Percentiles rank a stretch among this genome's conserved stretches.
These are phyloP conservation scores for Stephania yunnanensis DNA, from an alignment of 164 flowering plant genomes.

Conservation along the genomic window DNA sequence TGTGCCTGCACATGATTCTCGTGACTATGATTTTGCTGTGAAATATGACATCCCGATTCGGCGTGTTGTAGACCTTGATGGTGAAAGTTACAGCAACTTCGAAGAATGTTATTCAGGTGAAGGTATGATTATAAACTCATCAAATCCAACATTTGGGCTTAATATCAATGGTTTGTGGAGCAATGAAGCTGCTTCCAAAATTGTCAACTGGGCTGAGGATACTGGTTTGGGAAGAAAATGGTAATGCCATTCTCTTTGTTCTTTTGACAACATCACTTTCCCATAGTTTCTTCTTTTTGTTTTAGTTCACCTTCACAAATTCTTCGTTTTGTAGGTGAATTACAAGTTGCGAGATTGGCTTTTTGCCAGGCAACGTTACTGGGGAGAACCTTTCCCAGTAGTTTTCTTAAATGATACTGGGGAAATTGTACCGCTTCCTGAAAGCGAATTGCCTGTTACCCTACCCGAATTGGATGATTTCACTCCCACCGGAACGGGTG, in stretches of 20 bases:
- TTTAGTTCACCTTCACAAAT: background rate
- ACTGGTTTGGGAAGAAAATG: conserved; percentile 77
- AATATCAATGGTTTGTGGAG: conserved; percentile 66
- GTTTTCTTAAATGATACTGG: conserved; percentile 59
- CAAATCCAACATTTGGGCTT: conserved; percentile 48
- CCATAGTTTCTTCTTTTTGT: background rate
- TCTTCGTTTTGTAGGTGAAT: conserved; percentile 52
- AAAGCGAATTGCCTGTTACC: conserved; percentile 71
- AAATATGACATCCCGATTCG: conserved; percentile 64
- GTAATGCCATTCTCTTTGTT: conserved; percentile 23
- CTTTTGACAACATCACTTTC: background rate
- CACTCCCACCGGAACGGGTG: conserved; percentile 96
- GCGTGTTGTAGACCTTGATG: conserved; percentile 64
- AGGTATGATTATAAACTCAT: conserved; percentile 69
- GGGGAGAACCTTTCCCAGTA: conserved; percentile 99
- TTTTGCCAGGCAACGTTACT: conserved; percentile 94
- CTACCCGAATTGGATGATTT: conserved; percentile 97
- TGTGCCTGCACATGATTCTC: conserved; percentile 93
- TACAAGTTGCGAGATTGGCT: conserved; percentile 97
- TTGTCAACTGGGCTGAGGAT: conserved; percentile 78
- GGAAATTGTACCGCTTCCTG: conserved; percentile 62
- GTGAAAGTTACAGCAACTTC: conserved; percentile 24
- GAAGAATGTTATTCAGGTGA: conserved; percentile 65
- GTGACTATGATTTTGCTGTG: conserved; percentile 84
- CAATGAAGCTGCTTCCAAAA: conserved; percentile 64